phyloP scores from a whole-genome alignment of 2,329 filamentous ascomycete species.

The Penicillium sp. region DNA sequence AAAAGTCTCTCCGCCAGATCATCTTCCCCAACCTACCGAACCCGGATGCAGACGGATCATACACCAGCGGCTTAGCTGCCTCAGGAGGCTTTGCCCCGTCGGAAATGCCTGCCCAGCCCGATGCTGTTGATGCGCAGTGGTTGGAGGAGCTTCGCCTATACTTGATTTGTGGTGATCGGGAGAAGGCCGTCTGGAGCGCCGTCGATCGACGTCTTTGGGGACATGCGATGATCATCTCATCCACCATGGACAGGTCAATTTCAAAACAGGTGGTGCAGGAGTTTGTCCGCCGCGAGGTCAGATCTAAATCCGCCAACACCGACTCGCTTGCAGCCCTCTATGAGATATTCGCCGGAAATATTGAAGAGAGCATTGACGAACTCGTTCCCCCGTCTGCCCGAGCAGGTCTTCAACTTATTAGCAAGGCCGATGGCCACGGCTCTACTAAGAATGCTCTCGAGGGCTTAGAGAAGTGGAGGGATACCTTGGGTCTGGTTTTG shows the following conservation, averaged over 20 bases:
- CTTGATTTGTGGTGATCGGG: constrained; percentile 70
- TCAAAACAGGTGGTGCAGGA: constrained; percentile 93
- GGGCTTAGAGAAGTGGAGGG: constrained; percentile 86
- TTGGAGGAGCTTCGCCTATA: constrained; percentile 64
- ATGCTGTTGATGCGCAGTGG: constrained; percentile 60
- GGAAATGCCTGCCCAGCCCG: constrained; percentile 43
- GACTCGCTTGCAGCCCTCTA: constrained; percentile 87
- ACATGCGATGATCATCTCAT: constrained; percentile 87
- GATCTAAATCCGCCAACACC: constrained; percentile 66
- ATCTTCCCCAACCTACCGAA: constrained; percentile 54
- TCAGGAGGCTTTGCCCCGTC: constrained; percentile 34
- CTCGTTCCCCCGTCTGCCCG: constrained; percentile 86
- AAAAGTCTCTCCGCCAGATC: constrained; percentile 65
- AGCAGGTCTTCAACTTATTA: constrained; percentile 83
- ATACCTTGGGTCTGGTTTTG: constrained; percentile 75
- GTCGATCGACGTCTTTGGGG: constrained; percentile 93
- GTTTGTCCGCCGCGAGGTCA: constrained; percentile 90
- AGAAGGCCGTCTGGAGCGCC: constrained; percentile 86
- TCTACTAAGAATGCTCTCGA: constrained; percentile 64
- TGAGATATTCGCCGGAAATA: constrained; percentile 85
- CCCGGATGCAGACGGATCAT: constrained; percentile 22
- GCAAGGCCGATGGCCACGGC: constrained; percentile 54
- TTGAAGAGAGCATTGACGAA: constrained; percentile 89
- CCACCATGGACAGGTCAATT: constrained; percentile 59
- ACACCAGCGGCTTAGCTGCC: constrained; percentile 17